Evolutionary conservation across 495 filamentous ascomycete genomes (phyloP), one percentile per base, ranked within the genome.

Genomic region (Hypoxylon subgilvum): DNA sequence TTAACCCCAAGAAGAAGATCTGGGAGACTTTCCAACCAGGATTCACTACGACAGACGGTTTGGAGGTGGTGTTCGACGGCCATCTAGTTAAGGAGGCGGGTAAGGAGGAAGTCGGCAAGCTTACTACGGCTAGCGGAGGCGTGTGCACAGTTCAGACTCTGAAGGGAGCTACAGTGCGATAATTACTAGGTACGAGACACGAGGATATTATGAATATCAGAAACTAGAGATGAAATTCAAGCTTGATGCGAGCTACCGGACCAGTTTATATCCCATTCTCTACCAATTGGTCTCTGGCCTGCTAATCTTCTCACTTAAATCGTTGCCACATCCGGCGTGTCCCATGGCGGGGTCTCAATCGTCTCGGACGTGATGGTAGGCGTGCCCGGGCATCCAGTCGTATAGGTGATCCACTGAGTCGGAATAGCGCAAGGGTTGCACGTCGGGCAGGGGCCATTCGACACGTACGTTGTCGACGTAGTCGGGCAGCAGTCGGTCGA

Each of bases 1-100:
- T 98, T 61, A 97, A 97, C 79, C 94, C 95, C 34, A 98, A 97
- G 87, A 97, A 97, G 84, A 97, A 96, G 84, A 74, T 97, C 48
- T 97, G 92, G 91, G 94, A 98, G 82, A 90, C 80, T 8, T 88
- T 95, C 76, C 92, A 96, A 78, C 90, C 90, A 4, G 94, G 93
- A 0, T 97, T 97, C 74, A 91, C 86, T 16, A 98, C 93, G 10
- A 96, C 88, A 12, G 82, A 84, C 3, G 73, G 72, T 28, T 75
- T 89, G 44, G 90, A 91, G 76, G 95, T 96, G 23, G 90, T 81
- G 9, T 80, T 79, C 51, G 74, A 80, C 35, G 76, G 74, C 1
- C 68, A 65, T 16, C 69, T 68, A 0, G 76, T 80, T 28, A 75
- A 81, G 62, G 78, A 79, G 51, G 74, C 74, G 34, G 76, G 78